Conservation (phyloP, 169 alveolate species). For the Cryptosporidium meleagridis region DNA sequence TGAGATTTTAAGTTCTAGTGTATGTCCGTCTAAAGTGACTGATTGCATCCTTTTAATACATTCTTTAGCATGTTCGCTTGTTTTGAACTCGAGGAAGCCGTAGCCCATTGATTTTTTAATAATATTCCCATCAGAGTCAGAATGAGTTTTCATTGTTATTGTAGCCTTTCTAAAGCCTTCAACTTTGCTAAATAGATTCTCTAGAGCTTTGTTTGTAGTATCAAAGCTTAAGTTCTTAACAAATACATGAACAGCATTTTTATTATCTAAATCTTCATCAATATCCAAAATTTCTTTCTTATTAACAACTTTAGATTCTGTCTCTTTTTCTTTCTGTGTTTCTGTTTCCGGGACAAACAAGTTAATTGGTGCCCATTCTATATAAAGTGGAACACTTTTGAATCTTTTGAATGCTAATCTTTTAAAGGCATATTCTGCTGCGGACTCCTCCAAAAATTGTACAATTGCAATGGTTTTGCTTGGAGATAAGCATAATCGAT, state of each 20-base stretch:
- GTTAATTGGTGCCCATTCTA: constrained; percentile 92
- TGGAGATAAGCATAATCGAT: constrained; percentile 88
- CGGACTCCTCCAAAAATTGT: constrained; percentile 83
- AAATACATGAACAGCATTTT: constrained; percentile 82
- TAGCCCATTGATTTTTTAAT: constrained; percentile 87
- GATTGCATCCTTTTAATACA: constrained; percentile 80
- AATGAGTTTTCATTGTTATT: constrained; percentile 33
- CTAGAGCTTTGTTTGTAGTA: constrained; percentile 86
- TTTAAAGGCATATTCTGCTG: constrained; percentile 90
- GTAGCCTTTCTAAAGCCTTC: constrained; percentile 77
- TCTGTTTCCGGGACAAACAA: constrained; percentile 69
- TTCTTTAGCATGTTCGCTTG: constrained; percentile 74
- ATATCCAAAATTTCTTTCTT: constrained; percentile 15
- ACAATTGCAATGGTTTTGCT: constrained; percentile 89
- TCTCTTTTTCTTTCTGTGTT: background rate
- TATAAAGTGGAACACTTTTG: constrained; percentile 87
- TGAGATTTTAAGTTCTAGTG: constrained; percentile 79
- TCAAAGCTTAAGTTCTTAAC: constrained; percentile 89
- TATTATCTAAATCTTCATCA: constrained; percentile 66
- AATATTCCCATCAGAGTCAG: constrained; percentile 44
- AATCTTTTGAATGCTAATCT: constrained; percentile 87
- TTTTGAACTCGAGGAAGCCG: constrained; percentile 92
- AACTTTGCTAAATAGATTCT: constrained; percentile 79
- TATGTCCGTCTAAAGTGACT: constrained; percentile 81
- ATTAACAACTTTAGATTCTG: background rate